Base-by-base conservation (phyloP, 164 flowering plant genomes). In the Tinospora cordifolia region DNA sequence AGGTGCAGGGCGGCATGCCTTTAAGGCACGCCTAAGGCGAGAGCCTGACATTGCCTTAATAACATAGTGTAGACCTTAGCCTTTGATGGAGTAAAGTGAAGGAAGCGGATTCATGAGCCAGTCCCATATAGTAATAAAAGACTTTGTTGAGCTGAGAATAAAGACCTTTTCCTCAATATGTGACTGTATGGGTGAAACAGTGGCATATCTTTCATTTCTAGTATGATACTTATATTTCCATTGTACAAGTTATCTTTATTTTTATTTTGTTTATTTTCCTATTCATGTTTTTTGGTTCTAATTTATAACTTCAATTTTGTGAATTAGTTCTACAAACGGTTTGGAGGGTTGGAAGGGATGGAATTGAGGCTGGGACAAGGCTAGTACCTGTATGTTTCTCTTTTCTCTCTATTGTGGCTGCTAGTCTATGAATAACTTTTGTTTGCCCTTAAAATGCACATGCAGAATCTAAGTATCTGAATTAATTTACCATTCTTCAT, bases 361-460 rank as follows among this genome's bases (percentile, higher is more conserved):
- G 91, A 49, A 77, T 93, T 19, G 97, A 93, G 64, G 94, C 96
- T 25, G 98, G 93, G 79, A 86, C 94, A 60, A 82, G 81, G 74
- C 80, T 91, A 41, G 94, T 93, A 67, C 98, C 98, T 39, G 98
- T 93, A 82, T 77, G 92, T 78, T 74, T 14, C 13, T 44, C n/a
- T 36, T 57, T 41, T 26, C 44, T 22, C 38, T 57, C n/a, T 10
- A n/a, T 8, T 47, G 25, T 54, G 22, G 25, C 59, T 67, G 15
- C 34, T 24, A 41, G 1, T 46, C 27, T 30, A n/a, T 64, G n/a
- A 64, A 13, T 24, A 19, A 22, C 60, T 15, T 17, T 10, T 17
- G 64, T 62, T 22, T 62, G 34, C 8, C n/a, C 24, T 54, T 54
- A 54, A 30, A 30, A 22, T 54, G 24, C n/a, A 1, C 21, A 54